A percentile compares a stretch with the other conserved stretches of the same genome.
phyloP scores from a whole-genome alignment of 2,329 filamentous ascomycete species.

The Aspergillus tubingensis region DNA sequence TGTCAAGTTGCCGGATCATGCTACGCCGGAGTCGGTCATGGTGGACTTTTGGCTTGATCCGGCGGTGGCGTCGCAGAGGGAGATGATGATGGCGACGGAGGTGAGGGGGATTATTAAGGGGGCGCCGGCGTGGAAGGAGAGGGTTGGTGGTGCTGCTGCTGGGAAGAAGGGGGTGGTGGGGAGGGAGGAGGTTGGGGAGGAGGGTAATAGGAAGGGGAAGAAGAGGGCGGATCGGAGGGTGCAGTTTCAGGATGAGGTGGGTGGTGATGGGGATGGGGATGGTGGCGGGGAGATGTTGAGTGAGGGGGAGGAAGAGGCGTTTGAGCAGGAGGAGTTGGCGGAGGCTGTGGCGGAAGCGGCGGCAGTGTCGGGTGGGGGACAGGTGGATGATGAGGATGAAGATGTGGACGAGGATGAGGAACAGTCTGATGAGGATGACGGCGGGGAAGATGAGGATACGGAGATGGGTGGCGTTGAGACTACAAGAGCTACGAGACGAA shows the following conservation, averaged over 20 bases:
- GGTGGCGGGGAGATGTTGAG: slow-evolving; percentile 19
- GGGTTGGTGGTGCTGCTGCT: background rate
- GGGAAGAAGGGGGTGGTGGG: slow-evolving; percentile 9
- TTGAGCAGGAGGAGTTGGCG: slow-evolving; percentile 34
- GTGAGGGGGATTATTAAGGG: slow-evolving; percentile 38
- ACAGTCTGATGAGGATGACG: slow-evolving; percentile 1
- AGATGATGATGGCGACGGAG: slow-evolving; percentile 38
- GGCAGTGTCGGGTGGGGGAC: slow-evolving; percentile 24
- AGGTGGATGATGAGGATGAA: slow-evolving; percentile 25
- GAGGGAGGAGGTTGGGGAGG: slow-evolving; percentile 6
- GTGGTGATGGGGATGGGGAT: slow-evolving; percentile 21
- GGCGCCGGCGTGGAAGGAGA: slow-evolving; percentile 31
- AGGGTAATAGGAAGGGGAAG: slow-evolving; percentile 6
- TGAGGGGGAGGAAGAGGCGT: slow-evolving; percentile 37
- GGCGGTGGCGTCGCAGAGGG: slow-evolving; percentile 21
- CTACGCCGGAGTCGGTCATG: slow-evolving; percentile 23
- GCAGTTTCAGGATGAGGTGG: slow-evolving; percentile 25
- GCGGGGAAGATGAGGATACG: background rate
- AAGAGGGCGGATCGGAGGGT: slow-evolving; percentile 13
- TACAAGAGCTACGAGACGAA: background rate
- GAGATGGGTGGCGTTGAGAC: background rate
- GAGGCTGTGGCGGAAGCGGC: slow-evolving; percentile 32
- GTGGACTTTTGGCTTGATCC: slow-evolving; percentile 30
- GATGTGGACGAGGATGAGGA: slow-evolving; percentile 17
- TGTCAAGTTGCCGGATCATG: slow-evolving; percentile 41